Evolutionary conservation across 2,329 filamentous ascomycete genomes (phyloP).

Genomic region (Emergomyces pasteurianus): DNA sequence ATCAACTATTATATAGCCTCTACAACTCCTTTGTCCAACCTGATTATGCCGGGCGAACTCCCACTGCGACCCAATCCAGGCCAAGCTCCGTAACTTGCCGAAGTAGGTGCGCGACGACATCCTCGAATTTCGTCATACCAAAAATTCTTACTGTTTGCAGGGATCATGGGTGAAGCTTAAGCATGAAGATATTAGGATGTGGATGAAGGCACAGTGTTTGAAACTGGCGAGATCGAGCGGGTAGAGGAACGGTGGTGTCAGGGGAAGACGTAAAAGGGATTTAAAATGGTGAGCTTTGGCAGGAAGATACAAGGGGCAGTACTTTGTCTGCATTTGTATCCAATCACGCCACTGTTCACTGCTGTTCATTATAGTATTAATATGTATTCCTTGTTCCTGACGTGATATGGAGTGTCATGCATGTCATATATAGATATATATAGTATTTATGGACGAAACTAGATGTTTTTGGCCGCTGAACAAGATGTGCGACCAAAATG

Average conservation of each 20-base stretch:
- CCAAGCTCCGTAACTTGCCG: conserved; percentile 8
- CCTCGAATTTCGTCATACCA: background rate
- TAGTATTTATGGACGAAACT: background rate
- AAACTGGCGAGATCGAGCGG: background rate
- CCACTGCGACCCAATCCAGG: conserved; percentile 5
- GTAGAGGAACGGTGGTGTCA: background rate
- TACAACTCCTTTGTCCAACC: conserved; percentile 9
- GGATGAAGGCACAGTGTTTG: background rate
- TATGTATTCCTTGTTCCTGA: background rate
- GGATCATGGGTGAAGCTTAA: background rate
- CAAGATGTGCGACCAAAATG: too few species aligned
- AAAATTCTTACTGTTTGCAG: background rate
- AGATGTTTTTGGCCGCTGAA: background rate
- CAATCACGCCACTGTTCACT: background rate
- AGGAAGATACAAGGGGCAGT: background rate
- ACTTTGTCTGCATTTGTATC: background rate
- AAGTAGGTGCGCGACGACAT: conserved; percentile 6
- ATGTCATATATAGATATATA: background rate
- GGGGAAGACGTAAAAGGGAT: background rate
- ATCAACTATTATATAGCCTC: conserved; percentile 3
- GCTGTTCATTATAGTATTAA: background rate
- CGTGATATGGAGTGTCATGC: too few species aligned
- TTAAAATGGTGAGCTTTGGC: background rate
- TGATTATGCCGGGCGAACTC: conserved; percentile 3
- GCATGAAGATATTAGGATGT: background rate